These are phyloP conservation scores for Alliaria petiolata DNA, from an alignment of 345 rosid species.

Conservation along the genomic window DNA sequence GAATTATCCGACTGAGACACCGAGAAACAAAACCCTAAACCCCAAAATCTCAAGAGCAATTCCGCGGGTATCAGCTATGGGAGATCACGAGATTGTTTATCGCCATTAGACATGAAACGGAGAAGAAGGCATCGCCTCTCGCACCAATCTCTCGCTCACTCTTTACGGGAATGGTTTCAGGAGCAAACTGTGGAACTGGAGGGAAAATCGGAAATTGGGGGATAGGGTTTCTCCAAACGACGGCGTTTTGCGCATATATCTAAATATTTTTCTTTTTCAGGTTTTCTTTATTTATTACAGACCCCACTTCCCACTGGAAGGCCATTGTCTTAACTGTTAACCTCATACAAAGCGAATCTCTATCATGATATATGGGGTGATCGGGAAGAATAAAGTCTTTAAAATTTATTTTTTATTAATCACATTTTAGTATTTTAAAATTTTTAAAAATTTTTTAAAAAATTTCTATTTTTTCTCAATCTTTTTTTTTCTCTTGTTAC, in stretches of 20 bases:
- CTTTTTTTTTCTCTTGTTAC: too few species aligned
- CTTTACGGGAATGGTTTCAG: slow-evolving; percentile 18
- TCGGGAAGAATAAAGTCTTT: too few species aligned
- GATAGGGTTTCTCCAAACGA: not conserved
- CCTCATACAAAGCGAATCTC: too few species aligned
- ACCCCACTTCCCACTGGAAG: too few species aligned
- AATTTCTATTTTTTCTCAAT: too few species aligned
- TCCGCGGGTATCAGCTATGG: not conserved
- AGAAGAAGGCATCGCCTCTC: not conserved
- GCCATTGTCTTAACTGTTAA: too few species aligned
- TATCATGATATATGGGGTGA: too few species aligned
- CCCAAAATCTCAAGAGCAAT: not conserved
- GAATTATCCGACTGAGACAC: slow-evolving; percentile 9
- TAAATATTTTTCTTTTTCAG: too few species aligned
- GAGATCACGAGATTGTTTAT: not conserved
- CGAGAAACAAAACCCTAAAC: slow-evolving; percentile 11
- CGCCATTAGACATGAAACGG: not conserved
- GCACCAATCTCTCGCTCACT: not conserved
- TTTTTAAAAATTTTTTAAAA: too few species aligned
- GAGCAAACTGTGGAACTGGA: slow-evolving; percentile 17
- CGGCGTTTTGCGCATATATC: not conserved
- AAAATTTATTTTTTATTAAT: too few species aligned
- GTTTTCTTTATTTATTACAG: too few species aligned
- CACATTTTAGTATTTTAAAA: too few species aligned
- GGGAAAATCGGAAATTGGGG: slow-evolving; percentile 28